A percentile compares a stretch with the other conserved stretches of the same genome.
Evolutionary conservation across 768 basidiomycete species (phyloP).

Genomic region (Cubamyces sp.): DNA sequence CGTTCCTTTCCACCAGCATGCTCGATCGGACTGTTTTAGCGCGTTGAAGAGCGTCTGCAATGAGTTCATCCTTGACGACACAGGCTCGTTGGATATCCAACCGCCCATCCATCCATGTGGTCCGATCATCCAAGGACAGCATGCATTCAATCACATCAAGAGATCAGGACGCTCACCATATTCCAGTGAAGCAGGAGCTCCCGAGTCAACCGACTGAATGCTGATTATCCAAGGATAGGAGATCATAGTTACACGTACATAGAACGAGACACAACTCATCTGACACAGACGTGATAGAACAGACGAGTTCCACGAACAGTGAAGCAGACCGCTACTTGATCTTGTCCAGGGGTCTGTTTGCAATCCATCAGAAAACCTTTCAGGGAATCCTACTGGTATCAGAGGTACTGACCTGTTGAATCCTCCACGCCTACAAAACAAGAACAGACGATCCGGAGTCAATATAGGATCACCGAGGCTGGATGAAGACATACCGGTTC

Average conservation of each 20-base stretch:
- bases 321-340: slow-evolving; percentile 66
- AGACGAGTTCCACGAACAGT: neutral
- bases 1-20: neutral
- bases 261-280: slow-evolving; percentile 8
- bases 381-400: neutral
- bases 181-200: neutral
- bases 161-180: neutral
- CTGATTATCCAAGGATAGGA: slow-evolving; percentile 13
- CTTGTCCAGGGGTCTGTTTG: slow-evolving; percentile 84
- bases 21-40: neutral
- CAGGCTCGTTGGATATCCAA: neutral
- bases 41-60: neutral
- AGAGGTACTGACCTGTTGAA: slow-evolving; percentile 69
- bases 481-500: slow-evolving; percentile 68
- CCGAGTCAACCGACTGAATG: neutral
- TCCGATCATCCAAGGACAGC: neutral
- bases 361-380: neutral
- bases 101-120: neutral
- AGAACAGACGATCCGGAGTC: slow-evolving; percentile 8
- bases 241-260: slow-evolving; percentile 2
- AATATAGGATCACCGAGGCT: slow-evolving; percentile 20
- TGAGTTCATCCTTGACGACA: neutral
- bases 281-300: neutral
- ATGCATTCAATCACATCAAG: too few species aligned
- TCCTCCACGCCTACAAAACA: slow-evolving; percentile 66